Percentiles rank a stretch among this genome's conserved stretches.
phyloP scores from a whole-genome alignment of 2,329 filamentous ascomycete species.

The Trichoderma koningii region DNA sequence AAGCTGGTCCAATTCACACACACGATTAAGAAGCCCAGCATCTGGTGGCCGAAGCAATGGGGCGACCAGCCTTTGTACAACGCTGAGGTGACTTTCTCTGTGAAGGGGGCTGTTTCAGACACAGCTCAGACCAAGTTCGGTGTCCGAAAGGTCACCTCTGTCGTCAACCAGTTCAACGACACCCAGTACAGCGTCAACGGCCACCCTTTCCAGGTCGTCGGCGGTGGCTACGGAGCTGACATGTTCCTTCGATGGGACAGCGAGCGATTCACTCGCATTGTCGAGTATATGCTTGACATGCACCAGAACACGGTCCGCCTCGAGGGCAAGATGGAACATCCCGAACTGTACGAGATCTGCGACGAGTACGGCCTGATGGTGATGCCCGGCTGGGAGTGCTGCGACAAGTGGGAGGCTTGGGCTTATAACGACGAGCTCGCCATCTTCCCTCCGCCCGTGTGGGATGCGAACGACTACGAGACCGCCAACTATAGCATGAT shows the following conservation, averaged over 20 bases:
- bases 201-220: slow-evolving; percentile 60
- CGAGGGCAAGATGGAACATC: slow-evolving; percentile 66
- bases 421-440: slow-evolving; percentile 57
- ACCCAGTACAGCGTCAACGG: slow-evolving; percentile 59
- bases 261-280: slow-evolving; percentile 50
- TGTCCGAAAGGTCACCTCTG: slow-evolving; percentile 47
- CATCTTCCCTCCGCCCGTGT: slow-evolving; percentile 43
- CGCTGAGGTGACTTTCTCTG: slow-evolving; percentile 37
- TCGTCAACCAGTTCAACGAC: slow-evolving; percentile 55
- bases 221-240: slow-evolving; percentile 62
- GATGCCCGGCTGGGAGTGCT: slow-evolving; percentile 66
- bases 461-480: slow-evolving; percentile 56
- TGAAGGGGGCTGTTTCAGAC: slow-evolving; percentile 38
- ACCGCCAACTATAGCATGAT: slow-evolving; percentile 57
- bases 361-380: slow-evolving; percentile 63
- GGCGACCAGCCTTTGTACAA: slow-evolving; percentile 57
- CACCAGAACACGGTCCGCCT: slow-evolving; percentile 65
- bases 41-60: slow-evolving; percentile 67
- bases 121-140: slow-evolving; percentile 35
- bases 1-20: slow-evolving; percentile 42
- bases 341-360: slow-evolving; percentile 60
- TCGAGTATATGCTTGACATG: slow-evolving; percentile 59
- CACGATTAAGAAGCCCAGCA: slow-evolving; percentile 46
- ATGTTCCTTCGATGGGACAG: slow-evolving; percentile 62
- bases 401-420: slow-evolving; percentile 69